Evolutionary conservation across 2,329 filamentous ascomycete species (phyloP).

Genomic region (Fusarium fracticaudum): DNA sequence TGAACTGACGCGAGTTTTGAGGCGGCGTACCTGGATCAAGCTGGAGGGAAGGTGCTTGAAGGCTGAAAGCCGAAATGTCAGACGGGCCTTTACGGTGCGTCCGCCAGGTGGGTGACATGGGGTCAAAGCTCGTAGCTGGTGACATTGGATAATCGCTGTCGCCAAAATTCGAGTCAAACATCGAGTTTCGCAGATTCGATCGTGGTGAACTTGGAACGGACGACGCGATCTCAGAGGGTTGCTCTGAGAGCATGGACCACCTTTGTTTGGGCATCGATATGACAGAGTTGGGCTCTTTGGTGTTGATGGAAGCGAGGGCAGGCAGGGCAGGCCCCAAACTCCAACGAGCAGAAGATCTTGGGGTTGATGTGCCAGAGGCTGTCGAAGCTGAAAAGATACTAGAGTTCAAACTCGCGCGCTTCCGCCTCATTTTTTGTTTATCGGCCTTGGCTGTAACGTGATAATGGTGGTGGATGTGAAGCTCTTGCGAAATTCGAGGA

Average conservation of each 20-base stretch:
- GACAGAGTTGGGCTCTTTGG: constrained; percentile 62
- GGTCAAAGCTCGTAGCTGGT: constrained; percentile 79
- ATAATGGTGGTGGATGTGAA: constrained; percentile 96
- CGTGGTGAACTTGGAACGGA: constrained; percentile 85
- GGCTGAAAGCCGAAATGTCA: constrained; percentile 63
- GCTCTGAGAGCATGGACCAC: constrained; percentile 68
- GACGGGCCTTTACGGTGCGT: constrained; percentile 66
- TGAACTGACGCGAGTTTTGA: constrained; percentile 35
- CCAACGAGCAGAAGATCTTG: constrained; percentile 50
- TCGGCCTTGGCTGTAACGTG: constrained; percentile 75
- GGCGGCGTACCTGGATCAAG: constrained; percentile 48
- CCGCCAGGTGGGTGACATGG: constrained; percentile 69
- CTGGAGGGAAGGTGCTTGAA: constrained; percentile 50
- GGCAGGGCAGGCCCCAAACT: constrained; percentile 53
- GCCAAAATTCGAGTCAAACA: constrained; percentile 76
- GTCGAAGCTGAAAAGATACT: constrained; percentile 68
- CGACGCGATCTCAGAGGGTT: constrained; percentile 72
- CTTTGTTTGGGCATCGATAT: constrained; percentile 58
- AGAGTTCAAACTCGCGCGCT: constrained; percentile 71
- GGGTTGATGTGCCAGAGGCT: constrained; percentile 53
- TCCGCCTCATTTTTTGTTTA: constrained; percentile 73
- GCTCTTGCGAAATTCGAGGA: constrained; percentile 67
- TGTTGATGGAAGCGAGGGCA: constrained; percentile 53
- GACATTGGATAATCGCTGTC: constrained; percentile 79
- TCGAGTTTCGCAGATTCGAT: constrained; percentile 75